Evolutionary conservation across 2,329 filamentous ascomycete genomes (phyloP), one percentile per base, ranked within the genome.

Genomic region (Epicoccum sorghinum): DNA sequence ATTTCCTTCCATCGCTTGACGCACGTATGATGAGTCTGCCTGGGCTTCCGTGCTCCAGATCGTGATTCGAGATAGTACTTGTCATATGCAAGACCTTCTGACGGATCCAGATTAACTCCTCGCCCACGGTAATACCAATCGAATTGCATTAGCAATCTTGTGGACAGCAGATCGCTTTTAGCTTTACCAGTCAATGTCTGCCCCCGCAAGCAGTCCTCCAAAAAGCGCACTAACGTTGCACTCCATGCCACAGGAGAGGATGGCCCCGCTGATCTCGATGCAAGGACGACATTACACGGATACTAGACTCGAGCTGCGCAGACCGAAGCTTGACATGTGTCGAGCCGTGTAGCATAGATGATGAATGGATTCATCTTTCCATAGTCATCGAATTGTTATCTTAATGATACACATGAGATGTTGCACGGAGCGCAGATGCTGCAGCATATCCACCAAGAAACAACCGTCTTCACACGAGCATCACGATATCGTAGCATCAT

Each of bases 61-160:
- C n/a, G 22, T 23, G 46, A 39, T 33, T 45, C 51, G 25, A 56
- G 42, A 45, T 44, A 55, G 52, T 44, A 60, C 60, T 61, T 64
- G 55, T 51, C 54, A 50, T 47, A 52, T 44, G 48, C 45, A 58
- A 61, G 53, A 53, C 45, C 48, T 36, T 48, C 29, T 47, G 49
- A 48, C 35, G 33, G 30, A 32, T 35, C 27, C 44, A 44, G 44
- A 47, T 18, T 47, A 43, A 55, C 39, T 47, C 43, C 7, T 36
- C 24, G 27, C 49, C 10, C 52, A 52, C 47, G 35, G 51, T 40
- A 25, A 32, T 12, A 38, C 41, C 41, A 50, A 49, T 46, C 37
- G 41, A 23, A 38, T 23, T 23, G 14, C 14, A 35, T 18, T 10
- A 40, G 10, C 12, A 23, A 40, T 12, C 33, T n/a, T 23, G 25